These are phyloP conservation scores for Chenopodium suecicum DNA, from an alignment of 148 eudicot genomes.

Conservation along the genomic window DNA sequence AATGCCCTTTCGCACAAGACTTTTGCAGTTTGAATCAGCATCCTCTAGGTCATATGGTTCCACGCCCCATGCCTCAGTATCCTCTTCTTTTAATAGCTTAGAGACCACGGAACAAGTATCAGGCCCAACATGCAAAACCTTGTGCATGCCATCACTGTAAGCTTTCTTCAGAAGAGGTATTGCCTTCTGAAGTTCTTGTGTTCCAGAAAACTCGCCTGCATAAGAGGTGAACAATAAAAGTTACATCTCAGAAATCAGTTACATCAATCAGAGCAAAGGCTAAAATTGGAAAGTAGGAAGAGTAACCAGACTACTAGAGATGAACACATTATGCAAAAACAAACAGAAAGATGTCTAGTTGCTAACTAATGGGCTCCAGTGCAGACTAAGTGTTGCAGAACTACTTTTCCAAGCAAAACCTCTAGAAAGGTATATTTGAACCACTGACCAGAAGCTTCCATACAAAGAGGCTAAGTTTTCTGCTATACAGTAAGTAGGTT, in stretches of 20 bases:
- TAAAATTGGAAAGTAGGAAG: neutral
- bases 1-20: conserved; percentile 80
- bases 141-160: conserved; percentile 75
- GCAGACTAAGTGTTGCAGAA: neutral
- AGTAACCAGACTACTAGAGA: neutral
- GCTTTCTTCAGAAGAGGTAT: conserved; percentile 75
- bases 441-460: neutral
- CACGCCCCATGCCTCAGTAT: conserved; percentile 95
- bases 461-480: neutral
- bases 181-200: conserved; percentile 61
- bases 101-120: conserved; percentile 90
- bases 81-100: conserved; percentile 71
- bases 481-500: neutral
- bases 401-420: neutral
- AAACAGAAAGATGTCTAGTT: neutral
- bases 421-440: neutral
- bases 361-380: neutral
- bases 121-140: conserved; percentile 92
- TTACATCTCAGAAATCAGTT: too few species aligned
- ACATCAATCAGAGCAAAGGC: neutral
- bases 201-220: conserved; percentile 73
- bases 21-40: conserved; percentile 65
- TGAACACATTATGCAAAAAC: neutral
- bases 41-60: conserved; percentile 95
- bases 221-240: neutral